These are phyloP conservation scores for Drechslerella stenobrocha DNA, from an alignment of 2,329 filamentous ascomycete species.

Conservation along the genomic window DNA sequence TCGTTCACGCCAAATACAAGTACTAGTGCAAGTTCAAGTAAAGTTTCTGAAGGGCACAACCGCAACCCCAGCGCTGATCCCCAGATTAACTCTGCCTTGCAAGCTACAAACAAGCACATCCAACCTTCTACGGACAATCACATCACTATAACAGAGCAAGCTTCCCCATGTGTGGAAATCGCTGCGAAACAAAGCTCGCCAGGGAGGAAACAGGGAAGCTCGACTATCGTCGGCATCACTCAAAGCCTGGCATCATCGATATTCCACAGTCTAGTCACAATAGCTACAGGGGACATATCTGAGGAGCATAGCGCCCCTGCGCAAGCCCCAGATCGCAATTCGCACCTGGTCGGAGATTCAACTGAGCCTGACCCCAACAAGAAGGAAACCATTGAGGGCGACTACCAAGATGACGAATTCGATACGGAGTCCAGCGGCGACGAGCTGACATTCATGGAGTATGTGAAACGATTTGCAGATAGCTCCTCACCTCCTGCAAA, in stretches of 20 bases:
- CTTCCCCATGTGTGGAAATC: not conserved
- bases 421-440: constrained; percentile 31
- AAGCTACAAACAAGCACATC: not conserved
- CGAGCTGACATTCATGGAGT: constrained; percentile 40
- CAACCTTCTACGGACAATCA: not conserved
- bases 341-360: not conserved
- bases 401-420: not conserved
- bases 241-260: constrained; percentile 21
- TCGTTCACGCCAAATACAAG: constrained; percentile 7
- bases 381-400: too few species aligned
- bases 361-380: not conserved
- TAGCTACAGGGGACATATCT: constrained; percentile 13
- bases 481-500: constrained; percentile 10
- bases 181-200: not conserved
- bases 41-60: not conserved
- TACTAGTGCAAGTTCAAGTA: too few species aligned
- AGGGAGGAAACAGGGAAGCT: not conserved
- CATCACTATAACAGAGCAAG: constrained; percentile 7
- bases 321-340: not conserved
- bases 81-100: not conserved
- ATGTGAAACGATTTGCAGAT: constrained; percentile 32
- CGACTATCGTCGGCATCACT: constrained; percentile 6
- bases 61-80: not conserved
- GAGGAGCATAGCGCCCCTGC: not conserved
- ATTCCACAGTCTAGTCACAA: constrained; percentile 28